These are phyloP conservation scores for Nannizziopsis arthrosporioides DNA, from an alignment of 2,329 filamentous ascomycete genomes.

Conservation along the genomic window DNA sequence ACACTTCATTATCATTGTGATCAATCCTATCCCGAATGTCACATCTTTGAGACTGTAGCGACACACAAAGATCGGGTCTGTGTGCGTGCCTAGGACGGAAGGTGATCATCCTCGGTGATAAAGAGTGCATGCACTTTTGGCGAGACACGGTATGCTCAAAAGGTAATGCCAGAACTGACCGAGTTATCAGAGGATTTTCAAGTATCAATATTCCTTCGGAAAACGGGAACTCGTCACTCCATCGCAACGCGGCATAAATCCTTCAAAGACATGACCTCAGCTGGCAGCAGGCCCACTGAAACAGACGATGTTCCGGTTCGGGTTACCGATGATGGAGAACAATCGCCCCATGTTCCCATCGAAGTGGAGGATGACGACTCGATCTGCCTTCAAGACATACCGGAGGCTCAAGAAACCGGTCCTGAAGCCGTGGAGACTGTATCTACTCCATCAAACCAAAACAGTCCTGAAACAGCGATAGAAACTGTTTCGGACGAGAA, in stretches of 20 bases:
- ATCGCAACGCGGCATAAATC: slow-evolving; percentile 76
- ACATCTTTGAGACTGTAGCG: too few relatives aligned
- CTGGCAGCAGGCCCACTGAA: slow-evolving; percentile 51
- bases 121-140: not conserved
- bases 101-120: too few relatives aligned
- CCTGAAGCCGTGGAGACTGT: slow-evolving; percentile 9
- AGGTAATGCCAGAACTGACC: not conserved
- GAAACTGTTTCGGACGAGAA: slow-evolving; percentile 56
- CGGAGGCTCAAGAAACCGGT: slow-evolving; percentile 30
- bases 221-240: slow-evolving; percentile 72
- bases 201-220: slow-evolving; percentile 84
- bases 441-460: not conserved
- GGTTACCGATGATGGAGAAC: slow-evolving; percentile 33
- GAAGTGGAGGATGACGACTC: slow-evolving; percentile 46
- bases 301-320: slow-evolving; percentile 45
- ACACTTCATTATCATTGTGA: too few relatives aligned
- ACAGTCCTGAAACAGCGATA: slow-evolving; percentile 9
- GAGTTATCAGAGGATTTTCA: slow-evolving; percentile 73
- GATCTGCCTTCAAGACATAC: slow-evolving; percentile 46
- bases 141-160: not conserved
- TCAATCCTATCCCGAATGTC: too few relatives aligned
- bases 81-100: too few relatives aligned
- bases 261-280: slow-evolving; percentile 48
- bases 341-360: slow-evolving; percentile 32
- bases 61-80: too few relatives aligned